Evolutionary conservation across 2,329 filamentous ascomycete genomes (phyloP).

Genomic region (Exophiala mesophila): DNA sequence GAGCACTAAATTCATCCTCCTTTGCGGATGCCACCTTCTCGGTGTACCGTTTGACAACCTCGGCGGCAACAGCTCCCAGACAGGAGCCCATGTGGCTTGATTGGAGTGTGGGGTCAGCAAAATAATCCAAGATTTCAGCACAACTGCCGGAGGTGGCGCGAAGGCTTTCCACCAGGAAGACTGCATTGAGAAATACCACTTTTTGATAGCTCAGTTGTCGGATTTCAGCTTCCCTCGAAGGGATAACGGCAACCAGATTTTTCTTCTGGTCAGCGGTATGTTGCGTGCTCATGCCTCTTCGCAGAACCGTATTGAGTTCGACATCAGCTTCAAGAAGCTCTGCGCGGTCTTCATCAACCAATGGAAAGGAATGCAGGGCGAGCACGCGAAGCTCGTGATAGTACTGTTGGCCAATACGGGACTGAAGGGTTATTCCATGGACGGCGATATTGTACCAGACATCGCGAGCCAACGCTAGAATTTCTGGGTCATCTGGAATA

Average conservation of each 20-base stretch:
- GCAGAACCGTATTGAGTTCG: constrained; percentile 87
- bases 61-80: constrained; percentile 59
- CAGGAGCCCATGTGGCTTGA: constrained; percentile 57
- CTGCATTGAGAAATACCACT: constrained; percentile 84
- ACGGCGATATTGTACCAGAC: constrained; percentile 98
- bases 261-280: constrained; percentile 77
- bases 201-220: constrained; percentile 81
- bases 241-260: constrained; percentile 66
- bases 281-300: constrained; percentile 76
- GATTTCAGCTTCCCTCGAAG: constrained; percentile 72
- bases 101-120: constrained; percentile 80
- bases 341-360: constrained; percentile 82
- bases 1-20: constrained; percentile 76
- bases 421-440: constrained; percentile 77
- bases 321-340: constrained; percentile 94
- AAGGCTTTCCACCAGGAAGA: constrained; percentile 82
- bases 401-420: constrained; percentile 67
- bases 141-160: constrained; percentile 84
- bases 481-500: constrained; percentile 57
- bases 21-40: constrained; percentile 66
- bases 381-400: constrained; percentile 74
- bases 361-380: constrained; percentile 77
- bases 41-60: constrained; percentile 75
- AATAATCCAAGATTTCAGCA: constrained; percentile 84
- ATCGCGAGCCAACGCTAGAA: constrained; percentile 71